Evolutionary conservation across 495 filamentous ascomycete species (phyloP), one percentile per base, ranked within the genome.

Genomic region (Daldinia bambusicola): DNA sequence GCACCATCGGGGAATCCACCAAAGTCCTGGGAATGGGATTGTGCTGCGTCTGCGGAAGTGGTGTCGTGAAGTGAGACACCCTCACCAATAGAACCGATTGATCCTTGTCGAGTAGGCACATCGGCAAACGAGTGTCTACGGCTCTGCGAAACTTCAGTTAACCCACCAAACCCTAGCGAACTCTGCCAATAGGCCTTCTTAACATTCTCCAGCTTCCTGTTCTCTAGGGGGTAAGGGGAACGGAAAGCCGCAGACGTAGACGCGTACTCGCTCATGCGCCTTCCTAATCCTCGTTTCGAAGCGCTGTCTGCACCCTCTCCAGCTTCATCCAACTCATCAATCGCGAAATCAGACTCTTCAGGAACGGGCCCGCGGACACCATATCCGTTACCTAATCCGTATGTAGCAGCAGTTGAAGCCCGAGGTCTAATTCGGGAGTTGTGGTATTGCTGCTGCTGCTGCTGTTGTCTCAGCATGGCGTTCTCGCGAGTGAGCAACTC

Each of bases 91-190:
- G 90, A 91, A 61, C 89, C 84, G 58, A 93, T 85, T 3, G 92
- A 94, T 10, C 81, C 82, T 69, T 93, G 90, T 34, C 92, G 83
- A 38, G 89, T 88, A 2, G 89, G 89, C 31, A 85, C 81, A 75
- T 95, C 92, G n/a, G 94, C 95, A 77, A 99, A 97, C n/a, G 95
- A 98, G 79, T 99, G 95, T 3, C 95, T 90, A 55, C 95, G 89
- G 75, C 95, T 97, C 70, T 98, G 94, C 32, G 92, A 88, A 16
- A 89, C 82, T 58, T 95, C 92, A 18, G 81, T 79, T 41, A 91
- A 70, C 18, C 90, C 87, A 30, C 89, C 89, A 75, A 96, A 97
- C 0, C 91, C 92, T 20, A 93, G 88, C 6, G 91, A 92, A 52
- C 89, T 96, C 75, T 95, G 91, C 95, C 95, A 99, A 66, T 91